These are phyloP conservation scores for Eucalyptus curtisii DNA, from an alignment of 345 rosid species.

Conservation along the genomic window DNA sequence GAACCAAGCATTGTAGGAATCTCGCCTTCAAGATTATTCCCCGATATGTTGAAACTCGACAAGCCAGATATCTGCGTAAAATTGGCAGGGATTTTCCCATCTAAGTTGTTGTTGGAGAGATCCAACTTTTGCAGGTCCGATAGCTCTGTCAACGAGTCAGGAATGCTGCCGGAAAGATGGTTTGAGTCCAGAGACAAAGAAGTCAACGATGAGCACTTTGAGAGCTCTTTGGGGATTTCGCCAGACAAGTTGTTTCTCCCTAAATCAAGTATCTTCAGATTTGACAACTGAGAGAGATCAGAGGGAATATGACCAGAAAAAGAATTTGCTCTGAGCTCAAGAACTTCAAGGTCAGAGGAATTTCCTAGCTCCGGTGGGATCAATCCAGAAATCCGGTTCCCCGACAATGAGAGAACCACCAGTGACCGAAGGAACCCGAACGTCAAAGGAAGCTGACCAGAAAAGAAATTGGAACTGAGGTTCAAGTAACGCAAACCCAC, in stretches of 20 bases:
- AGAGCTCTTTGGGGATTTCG: slow-evolving; percentile 47
- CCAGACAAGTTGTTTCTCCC: slow-evolving; percentile 63
- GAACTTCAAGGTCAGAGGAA: slow-evolving; percentile 73
- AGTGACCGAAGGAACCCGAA: slow-evolving; percentile 65
- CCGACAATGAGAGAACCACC: slow-evolving; percentile 57
- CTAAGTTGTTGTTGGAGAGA: slow-evolving; percentile 73
- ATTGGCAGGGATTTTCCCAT: slow-evolving; percentile 57
- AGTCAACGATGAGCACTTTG: slow-evolving; percentile 28
- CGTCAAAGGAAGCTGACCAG: slow-evolving; percentile 58
- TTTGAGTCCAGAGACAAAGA: slow-evolving; percentile 48
- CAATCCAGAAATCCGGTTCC: slow-evolving; percentile 50
- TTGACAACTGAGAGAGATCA: slow-evolving; percentile 49
- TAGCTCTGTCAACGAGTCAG: slow-evolving; percentile 40
- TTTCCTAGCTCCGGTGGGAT: slow-evolving; percentile 76
- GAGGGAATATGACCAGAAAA: slow-evolving; percentile 57
- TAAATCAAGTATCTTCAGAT: slow-evolving; percentile 51
- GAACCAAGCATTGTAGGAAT: slow-evolving; percentile 51
- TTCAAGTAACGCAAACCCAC: slow-evolving; percentile 53
- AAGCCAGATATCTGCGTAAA: slow-evolving; percentile 32
- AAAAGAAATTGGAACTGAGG: slow-evolving; percentile 56
- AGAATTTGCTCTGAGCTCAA: slow-evolving; percentile 53
- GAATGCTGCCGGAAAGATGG: slow-evolving; percentile 64
- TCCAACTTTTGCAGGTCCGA: slow-evolving; percentile 48
- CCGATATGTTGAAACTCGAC: slow-evolving; percentile 62
- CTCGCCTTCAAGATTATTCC: slow-evolving; percentile 59